phyloP scores from a whole-genome alignment of 2,329 filamentous ascomycete species.

The Harringtonia lauricola region DNA sequence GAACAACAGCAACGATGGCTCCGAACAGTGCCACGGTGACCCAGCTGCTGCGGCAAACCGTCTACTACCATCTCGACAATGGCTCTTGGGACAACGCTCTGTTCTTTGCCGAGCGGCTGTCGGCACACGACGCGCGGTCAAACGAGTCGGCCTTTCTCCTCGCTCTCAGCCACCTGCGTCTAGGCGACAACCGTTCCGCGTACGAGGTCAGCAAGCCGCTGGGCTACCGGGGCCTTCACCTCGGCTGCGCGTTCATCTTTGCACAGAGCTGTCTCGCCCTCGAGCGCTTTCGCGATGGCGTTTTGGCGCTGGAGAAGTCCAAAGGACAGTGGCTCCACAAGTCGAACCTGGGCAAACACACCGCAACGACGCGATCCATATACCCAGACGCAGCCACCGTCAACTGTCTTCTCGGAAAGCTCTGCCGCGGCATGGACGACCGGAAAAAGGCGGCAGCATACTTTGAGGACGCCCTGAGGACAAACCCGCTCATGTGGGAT shows the following conservation, averaged over 20 bases:
- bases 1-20: constrained; percentile 32
- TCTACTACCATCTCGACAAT: constrained; percentile 74
- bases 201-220: constrained; percentile 69
- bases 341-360: constrained; percentile 74
- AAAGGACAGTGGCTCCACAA: constrained; percentile 64
- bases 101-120: constrained; percentile 81
- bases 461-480: constrained; percentile 79
- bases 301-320: constrained; percentile 72
- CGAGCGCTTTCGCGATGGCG: constrained; percentile 70
- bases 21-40: constrained; percentile 38
- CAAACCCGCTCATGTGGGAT: constrained; percentile 98
- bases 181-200: constrained; percentile 74
- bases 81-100: constrained; percentile 80
- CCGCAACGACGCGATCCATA: constrained; percentile 60
- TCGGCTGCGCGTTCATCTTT: constrained; percentile 86
- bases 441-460: constrained; percentile 74
- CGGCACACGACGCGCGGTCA: constrained; percentile 72
- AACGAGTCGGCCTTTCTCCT: constrained; percentile 75
- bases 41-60: constrained; percentile 44
- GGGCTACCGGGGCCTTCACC: constrained; percentile 59
- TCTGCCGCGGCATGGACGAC: constrained; percentile 74
- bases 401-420: constrained; percentile 74
- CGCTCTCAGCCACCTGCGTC: constrained; percentile 71
- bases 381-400: constrained; percentile 76
- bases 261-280: constrained; percentile 78